Base-by-base conservation (phyloP, 208 protist genomes). In the Leishmania lainsoni region DNA sequence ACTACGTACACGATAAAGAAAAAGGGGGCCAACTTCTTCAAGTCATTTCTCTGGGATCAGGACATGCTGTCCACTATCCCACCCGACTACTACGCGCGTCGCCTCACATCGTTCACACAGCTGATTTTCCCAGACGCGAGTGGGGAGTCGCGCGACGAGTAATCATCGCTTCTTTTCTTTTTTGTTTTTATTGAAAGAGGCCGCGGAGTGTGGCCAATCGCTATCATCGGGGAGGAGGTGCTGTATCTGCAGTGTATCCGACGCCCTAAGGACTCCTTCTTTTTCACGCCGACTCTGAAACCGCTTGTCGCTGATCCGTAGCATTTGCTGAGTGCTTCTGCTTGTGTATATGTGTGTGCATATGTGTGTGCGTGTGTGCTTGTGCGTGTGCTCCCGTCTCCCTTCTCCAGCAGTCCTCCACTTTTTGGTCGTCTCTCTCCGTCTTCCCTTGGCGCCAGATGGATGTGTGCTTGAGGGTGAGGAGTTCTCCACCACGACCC, bases 1-100 rank as follows among this genome's bases (percentile, higher is more conserved):
- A 96, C 94, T 39, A 78, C 69, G 56, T 98, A 98, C 82, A 94
- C 75, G 76, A 68, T 59, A n/a, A 95, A 95, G 80, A 98, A 98
- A 86, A 94, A 94, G 78, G 42, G 71, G 2, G 92, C 94, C 35
- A 95, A 98, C 79, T 96, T 96, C 84, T 96, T 78, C 83, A 98
- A 98, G 76, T 94, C 91, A 2, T 93, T 98, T 69, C 54, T 98
- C 59, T 98, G 94, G 93, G 80, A 88, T 51, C 65, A 88, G 74
- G 78, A 89, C 17, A 94, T 90, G 16, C 82, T 98, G 5, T 96
- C 93, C 17, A 98, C 94, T 45, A 89, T 98, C 81, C 91, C 93
- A 16, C 94, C 94, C 17, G 54, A 63, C 16, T 49, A 42, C 32
- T 98, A 98, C 81, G 63, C 80, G 17, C 70, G 85, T 22, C 93